These are phyloP conservation scores for Quercus dentata DNA, from an alignment of 306 rosid species.

Conservation along the genomic window DNA sequence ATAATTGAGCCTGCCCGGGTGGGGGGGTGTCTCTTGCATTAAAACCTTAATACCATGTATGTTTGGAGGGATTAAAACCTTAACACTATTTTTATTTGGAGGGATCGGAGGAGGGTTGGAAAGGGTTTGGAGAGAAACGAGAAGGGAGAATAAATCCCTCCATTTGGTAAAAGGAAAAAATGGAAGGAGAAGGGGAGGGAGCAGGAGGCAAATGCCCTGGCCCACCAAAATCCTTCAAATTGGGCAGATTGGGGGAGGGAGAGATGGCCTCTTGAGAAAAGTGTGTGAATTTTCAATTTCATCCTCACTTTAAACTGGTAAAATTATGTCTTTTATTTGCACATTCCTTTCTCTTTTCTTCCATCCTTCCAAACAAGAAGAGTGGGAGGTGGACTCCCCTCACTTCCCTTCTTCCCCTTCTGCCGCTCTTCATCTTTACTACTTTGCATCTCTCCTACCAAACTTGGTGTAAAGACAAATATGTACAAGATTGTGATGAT, in stretches of 20 bases:
- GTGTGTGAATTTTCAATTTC: background rate
- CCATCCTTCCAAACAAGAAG: background rate
- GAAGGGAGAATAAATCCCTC: background rate
- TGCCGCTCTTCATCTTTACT: background rate
- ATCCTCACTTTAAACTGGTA: background rate
- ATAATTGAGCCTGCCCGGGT: background rate
- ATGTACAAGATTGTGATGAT: background rate
- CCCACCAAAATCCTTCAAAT: background rate
- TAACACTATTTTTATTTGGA: background rate
- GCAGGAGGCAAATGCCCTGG: background rate
- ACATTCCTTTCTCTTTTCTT: background rate
- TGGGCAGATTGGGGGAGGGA: background rate
- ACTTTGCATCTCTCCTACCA: background rate
- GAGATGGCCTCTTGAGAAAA: background rate
- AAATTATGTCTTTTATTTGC: background rate
- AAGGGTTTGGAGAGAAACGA: background rate
- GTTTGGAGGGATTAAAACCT: background rate
- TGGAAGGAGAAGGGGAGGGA: background rate
- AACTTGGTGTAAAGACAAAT: background rate
- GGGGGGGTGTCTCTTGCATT: background rate
- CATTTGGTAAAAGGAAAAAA: background rate
- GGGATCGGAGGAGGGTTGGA: background rate
- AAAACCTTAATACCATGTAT: background rate
- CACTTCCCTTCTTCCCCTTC: background rate
- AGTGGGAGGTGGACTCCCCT: background rate